Percentiles rank a stretch among this genome's conserved stretches.
Evolutionary conservation across 306 rosid genomes (phyloP).

Genomic region (Carpinus viminea): DNA sequence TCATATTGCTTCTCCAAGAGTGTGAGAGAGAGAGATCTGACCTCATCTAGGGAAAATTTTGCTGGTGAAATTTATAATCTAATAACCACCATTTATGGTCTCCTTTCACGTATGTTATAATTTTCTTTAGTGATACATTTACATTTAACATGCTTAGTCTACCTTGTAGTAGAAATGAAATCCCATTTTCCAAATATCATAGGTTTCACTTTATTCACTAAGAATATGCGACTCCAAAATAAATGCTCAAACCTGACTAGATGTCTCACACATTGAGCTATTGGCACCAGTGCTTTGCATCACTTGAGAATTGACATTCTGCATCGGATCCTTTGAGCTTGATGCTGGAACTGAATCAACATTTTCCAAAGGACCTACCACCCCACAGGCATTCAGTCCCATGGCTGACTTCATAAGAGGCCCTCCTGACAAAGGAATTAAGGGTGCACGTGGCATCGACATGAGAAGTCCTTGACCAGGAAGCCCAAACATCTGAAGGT

Average conservation of each 20-base stretch:
- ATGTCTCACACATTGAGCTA: constrained; percentile 44
- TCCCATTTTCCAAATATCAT: neutral
- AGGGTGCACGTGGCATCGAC: constrained; percentile 52
- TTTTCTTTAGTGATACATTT: neutral
- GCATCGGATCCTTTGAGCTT: constrained; percentile 50
- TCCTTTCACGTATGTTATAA: constrained; percentile 1
- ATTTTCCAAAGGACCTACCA: constrained; percentile 49
- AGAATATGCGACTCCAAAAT: constrained; percentile 13
- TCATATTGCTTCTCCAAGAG: neutral
- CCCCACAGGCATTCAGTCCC: constrained; percentile 42
- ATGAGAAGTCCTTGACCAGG: constrained; percentile 74
- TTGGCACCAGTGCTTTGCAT: constrained; percentile 37
- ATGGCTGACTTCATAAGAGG: constrained; percentile 48
- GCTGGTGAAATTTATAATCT: constrained; percentile 9
- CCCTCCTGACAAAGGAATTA: constrained; percentile 46
- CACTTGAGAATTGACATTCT: constrained; percentile 45
- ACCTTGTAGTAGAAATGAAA: neutral
- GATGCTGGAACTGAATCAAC: constrained; percentile 48
- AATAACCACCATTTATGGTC: neutral
- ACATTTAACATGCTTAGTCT: neutral
- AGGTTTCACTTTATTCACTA: constrained; percentile 1
- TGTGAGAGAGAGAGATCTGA: neutral
- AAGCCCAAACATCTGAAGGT: constrained; percentile 58
- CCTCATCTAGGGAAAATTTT: neutral
- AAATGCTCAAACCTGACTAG: constrained; percentile 51